Evolutionary conservation across 2,329 filamentous ascomycete species (phyloP), one percentile per base, ranked within the genome.

Genomic region (Nemania sp.): DNA sequence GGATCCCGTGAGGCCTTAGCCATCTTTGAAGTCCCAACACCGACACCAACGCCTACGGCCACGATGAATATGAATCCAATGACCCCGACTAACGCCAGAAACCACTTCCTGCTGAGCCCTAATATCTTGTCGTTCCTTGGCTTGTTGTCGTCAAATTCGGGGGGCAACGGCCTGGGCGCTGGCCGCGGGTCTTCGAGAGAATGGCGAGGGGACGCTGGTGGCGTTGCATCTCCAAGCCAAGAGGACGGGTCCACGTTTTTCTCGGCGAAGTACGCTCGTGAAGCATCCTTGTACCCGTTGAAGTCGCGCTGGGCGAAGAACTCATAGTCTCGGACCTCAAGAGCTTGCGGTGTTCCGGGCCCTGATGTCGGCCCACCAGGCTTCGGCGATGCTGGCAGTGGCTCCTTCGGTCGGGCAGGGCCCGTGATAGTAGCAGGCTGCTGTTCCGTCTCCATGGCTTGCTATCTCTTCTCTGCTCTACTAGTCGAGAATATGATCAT

Each of bases 1-100:
- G 64, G 66, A 20, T 26, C 60, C 49, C 62, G 70, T 15, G 71
- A 68, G 20, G 52, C n/a, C 20, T 43, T 58, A 15, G 32, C 22
- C 22, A 38, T 24, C 32, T 27, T 49, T 1, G 24, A 32, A 24
- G 43, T 53, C 18, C 82, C 79, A 7, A 83, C 76, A 0, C 79
- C 82, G 0, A 84, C 78, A 1, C 79, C 82, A 5, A 82, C 72
- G 3, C 72, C 78, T 15, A 79, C 67, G 5, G 76, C 71, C 0
- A 82, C 64, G 20, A 79, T 49, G 6, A 83, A 5, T 10, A 82
- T 32, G 6, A 80, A 56, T 0, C 75, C 62, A 4, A 77, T 57
- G 2, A 77, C 70, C 1, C 75, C 71, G 1, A 82, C 27, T 4
- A 82, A 55, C 7, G 71, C 62, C 80, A 80, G 83, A 49, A 84